Percentiles rank a stretch among this genome's conserved stretches.
Conservation (phyloP, 768 basidiomycete species). For the Termitomyces sp. region DNA sequence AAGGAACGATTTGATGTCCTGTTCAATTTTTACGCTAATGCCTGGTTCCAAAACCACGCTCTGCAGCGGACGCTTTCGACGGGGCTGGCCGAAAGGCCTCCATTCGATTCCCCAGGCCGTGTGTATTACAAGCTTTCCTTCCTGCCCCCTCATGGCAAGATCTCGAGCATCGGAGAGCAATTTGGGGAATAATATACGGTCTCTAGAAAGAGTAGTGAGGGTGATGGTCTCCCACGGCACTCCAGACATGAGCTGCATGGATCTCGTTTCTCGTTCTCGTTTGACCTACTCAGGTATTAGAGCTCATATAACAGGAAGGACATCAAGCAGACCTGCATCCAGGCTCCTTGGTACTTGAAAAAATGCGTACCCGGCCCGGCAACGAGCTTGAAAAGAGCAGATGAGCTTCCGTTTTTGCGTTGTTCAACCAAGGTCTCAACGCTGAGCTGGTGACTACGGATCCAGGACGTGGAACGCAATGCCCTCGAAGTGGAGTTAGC, state of each 20-base stretch:
- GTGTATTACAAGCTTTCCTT: constrained; percentile 94
- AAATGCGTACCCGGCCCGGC: constrained; percentile 95
- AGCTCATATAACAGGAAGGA: neutral
- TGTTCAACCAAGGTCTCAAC: constrained; percentile 92
- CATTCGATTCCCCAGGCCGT: constrained; percentile 97
- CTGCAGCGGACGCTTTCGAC: constrained; percentile 77
- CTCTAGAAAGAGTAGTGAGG: constrained; percentile 86
- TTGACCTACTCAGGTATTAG: constrained; percentile 58
- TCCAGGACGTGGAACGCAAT: constrained; percentile 38
- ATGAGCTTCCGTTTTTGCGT: constrained; percentile 85
- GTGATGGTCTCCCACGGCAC: constrained; percentile 97
- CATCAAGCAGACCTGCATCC: constrained; percentile 78
- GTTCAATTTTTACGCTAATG: constrained; percentile 79
- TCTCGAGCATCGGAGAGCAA: constrained; percentile 88
- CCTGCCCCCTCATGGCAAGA: constrained; percentile 78
- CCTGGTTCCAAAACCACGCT: constrained; percentile 88
- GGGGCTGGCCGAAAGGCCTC: constrained; percentile 91
- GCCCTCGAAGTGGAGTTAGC: constrained; percentile 28
- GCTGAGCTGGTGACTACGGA: constrained; percentile 87
- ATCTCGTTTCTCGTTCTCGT: constrained; percentile 89
- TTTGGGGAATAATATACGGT: constrained; percentile 73
- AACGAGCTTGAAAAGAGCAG: constrained; percentile 88
- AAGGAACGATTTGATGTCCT: constrained; percentile 80
- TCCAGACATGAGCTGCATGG: constrained; percentile 89
- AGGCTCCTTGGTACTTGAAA: constrained; percentile 84